Conservation (phyloP, 371 early-diverging fungal genomes). For the Phascolomyces articulosus region DNA sequence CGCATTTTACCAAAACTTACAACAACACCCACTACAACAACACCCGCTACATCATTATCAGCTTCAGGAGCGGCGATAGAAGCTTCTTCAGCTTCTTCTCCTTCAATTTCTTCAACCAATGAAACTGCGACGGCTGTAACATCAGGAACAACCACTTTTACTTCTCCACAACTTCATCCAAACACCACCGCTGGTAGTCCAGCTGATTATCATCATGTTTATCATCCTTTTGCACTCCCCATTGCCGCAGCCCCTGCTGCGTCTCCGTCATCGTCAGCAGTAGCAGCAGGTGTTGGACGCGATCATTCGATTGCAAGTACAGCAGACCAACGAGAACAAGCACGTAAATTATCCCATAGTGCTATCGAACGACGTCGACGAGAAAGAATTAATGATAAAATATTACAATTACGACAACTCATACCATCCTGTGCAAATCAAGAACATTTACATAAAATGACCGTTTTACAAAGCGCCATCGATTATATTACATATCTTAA, state of each 20-base stretch:
- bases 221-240: conserved; percentile 7
- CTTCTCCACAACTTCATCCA: conserved; percentile 13
- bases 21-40: not conserved
- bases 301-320: conserved; percentile 17
- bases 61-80: too few species aligned
- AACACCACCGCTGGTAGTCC: not conserved
- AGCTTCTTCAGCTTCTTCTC: too few species aligned
- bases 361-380: conserved; percentile 80
- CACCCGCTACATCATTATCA: not conserved
- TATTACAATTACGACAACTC: conserved; percentile 44
- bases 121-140: not conserved
- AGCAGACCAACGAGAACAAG: conserved; percentile 54
- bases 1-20: conserved; percentile 11
- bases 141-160: not conserved
- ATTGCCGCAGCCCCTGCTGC: conserved; percentile 2
- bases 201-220: not conserved
- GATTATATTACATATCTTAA: conserved; percentile 71
- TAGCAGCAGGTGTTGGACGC: not conserved
- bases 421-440: conserved; percentile 63
- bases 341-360: conserved; percentile 76
- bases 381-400: conserved; percentile 76
- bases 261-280: conserved; percentile 1
- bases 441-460: conserved; percentile 73
- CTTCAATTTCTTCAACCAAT: too few species aligned
- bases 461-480: conserved; percentile 74